Conservation (phyloP, 164 flowering plant genomes). For the Pachysandra terminalis region DNA sequence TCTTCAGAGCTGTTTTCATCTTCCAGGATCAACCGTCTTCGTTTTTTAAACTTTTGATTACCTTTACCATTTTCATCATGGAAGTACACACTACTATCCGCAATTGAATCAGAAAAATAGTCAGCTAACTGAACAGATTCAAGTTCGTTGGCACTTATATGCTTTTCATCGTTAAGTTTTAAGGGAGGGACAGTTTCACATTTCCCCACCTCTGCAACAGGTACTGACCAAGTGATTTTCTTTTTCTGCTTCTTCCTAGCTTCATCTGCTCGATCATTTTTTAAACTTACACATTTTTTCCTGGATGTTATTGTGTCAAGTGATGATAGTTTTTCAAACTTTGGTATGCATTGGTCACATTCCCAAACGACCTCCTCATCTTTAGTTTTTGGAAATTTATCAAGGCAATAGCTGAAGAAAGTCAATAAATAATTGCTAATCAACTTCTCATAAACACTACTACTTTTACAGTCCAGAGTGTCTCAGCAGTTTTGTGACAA, state of each 20-base stretch:
- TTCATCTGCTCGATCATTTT: not conserved
- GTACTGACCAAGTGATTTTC: not conserved
- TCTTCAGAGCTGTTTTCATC: constrained; percentile 11
- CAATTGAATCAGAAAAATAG: not conserved
- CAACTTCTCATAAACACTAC: not conserved
- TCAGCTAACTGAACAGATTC: not conserved
- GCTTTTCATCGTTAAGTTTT: not conserved
- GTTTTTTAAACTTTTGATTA: constrained; percentile 9
- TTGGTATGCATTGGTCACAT: constrained; percentile 41
- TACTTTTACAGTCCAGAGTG: not conserved
- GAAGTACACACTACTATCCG: not conserved
- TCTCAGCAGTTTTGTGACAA: not conserved
- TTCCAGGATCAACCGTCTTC: constrained; percentile 6
- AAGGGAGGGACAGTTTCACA: not conserved
- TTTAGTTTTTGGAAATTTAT: constrained; percentile 21
- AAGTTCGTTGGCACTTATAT: not conserved
- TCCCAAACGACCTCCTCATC: constrained; percentile 36
- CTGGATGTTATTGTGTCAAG: no score
- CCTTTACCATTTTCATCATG: constrained; percentile 7
- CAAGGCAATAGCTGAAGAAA: constrained; percentile 46
- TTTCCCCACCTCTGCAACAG: constrained; percentile 4
- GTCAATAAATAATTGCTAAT: not conserved
- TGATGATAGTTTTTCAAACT: constrained; percentile 4
- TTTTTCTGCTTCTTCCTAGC: constrained; percentile 1
- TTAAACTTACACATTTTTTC: constrained; percentile 2